Base-by-base conservation (phyloP, 192 early-diverging fungal genomes). In the Mortierella hygrophila region DNA sequence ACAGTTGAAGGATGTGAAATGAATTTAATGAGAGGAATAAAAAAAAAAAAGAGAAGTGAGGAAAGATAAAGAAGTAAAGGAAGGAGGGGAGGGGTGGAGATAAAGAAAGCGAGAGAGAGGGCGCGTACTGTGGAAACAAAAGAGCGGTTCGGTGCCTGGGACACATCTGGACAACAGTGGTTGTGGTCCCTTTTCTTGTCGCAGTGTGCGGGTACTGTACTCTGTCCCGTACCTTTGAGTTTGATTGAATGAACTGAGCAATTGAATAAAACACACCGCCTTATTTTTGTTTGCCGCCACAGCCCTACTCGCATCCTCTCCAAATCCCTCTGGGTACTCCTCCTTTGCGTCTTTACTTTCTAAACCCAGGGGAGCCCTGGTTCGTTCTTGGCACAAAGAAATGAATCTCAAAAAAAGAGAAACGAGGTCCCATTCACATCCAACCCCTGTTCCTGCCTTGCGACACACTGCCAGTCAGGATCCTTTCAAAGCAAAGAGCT, bases 401-500 rank as follows among this genome's bases (percentile, higher is more conserved):
- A 35, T 35, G 9, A 32, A 26, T 15, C 13, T 13, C 2, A 46
- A 35, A 35, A 46, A 65, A 26, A 10, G 3, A 32, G 60, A 11
- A 21, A 52, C 49, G 49, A 16, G 49, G 49, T 20, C 18, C 49
- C 49, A 21, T 21, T 21, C 49, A 52, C 49, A 20, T 52, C 49
- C 49, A 52, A 3, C 18, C 4, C 18, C 16, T 18, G 49, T 52
- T 32, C 60, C 60, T 11, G 29, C 29, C 60, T 23, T 26, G 60
- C 60, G 60, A 65, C 60, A 65, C 60, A 65, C 9, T 65, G 60
- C 60, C 60, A 65, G 26, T 65, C 60, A 65, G 60, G 60, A 32
- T 32, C 29, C 60, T 65, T 65, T 29, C 15, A 15, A n/a, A n/a
- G 26, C n/a, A 11, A 60, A 15, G 20, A 20, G 4, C 16, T 16